phyloP scores from a whole-genome alignment of 345 rosid species.

The Eucalyptus rudis region DNA sequence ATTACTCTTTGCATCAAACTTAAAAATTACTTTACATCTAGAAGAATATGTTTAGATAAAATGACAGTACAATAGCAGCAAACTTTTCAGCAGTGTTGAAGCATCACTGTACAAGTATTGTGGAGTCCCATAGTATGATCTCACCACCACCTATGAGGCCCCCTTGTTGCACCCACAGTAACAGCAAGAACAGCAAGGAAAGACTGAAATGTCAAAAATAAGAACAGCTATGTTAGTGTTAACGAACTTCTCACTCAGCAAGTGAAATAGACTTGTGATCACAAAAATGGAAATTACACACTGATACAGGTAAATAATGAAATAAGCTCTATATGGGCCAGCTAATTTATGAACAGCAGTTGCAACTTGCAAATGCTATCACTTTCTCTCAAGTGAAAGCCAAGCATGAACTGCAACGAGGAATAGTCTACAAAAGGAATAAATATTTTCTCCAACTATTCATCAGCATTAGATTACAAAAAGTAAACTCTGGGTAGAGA shows the following conservation, averaged over 20 bases:
- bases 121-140: not conserved
- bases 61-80: not conserved
- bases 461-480: not conserved
- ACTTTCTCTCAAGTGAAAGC: not conserved
- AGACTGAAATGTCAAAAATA: slow-evolving; percentile 24
- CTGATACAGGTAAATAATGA: not conserved
- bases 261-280: not conserved
- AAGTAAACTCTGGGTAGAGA: not conserved
- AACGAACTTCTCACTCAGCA: not conserved
- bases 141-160: slow-evolving; percentile 46
- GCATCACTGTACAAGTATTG: not conserved
- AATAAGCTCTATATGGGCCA: not conserved
- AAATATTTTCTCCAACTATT: not conserved
- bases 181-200: slow-evolving; percentile 46
- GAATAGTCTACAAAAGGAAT: not conserved
- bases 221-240: not conserved
- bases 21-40: not conserved
- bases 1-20: not conserved
- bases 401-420: not conserved
- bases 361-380: not conserved
- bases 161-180: slow-evolving; percentile 41
- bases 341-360: not conserved
- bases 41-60: not conserved
- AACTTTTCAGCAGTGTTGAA: not conserved
- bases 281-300: not conserved